Conservation (phyloP, 2,329 filamentous ascomycete species). For the Aspergillus alliaceus region DNA sequence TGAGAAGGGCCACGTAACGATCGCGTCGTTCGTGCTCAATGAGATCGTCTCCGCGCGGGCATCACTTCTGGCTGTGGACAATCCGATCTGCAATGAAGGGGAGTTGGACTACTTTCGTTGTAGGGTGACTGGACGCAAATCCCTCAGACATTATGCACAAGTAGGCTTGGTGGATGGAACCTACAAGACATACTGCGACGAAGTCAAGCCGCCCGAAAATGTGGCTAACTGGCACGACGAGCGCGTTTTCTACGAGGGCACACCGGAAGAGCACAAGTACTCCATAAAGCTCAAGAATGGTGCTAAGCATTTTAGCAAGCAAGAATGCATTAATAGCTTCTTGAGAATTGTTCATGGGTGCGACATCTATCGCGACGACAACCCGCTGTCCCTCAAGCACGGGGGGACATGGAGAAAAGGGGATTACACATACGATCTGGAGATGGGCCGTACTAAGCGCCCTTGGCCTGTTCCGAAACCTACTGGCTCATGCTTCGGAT, state of each 20-base stretch:
- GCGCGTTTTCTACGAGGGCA: neutral
- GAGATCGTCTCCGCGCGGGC: conserved; percentile 2
- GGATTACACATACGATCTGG: conserved; percentile 3
- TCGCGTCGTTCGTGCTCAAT: conserved; percentile 14
- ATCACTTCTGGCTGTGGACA: neutral
- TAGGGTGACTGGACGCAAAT: neutral
- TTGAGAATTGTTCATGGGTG: conserved; percentile 14
- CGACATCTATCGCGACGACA: conserved; percentile 15
- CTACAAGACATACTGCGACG: conserved; percentile 3
- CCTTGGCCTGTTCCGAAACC: conserved; percentile 1
- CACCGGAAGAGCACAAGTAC: conserved; percentile 6
- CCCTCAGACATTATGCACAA: neutral
- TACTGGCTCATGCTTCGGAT: neutral
- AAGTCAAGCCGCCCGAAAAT: neutral
- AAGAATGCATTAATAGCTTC: conserved; percentile 4
- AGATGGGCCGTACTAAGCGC: neutral
- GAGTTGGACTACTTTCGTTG: conserved; percentile 3
- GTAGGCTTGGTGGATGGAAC: neutral
- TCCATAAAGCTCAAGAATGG: neutral
- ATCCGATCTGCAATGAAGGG: conserved; percentile 3
- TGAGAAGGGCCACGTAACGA: conserved; percentile 15
- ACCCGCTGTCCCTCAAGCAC: conserved; percentile 21
- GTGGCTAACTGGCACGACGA: neutral
- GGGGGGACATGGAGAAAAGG: conserved; percentile 12
- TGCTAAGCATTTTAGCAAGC: neutral